Conservation (phyloP, 257 asterid species). For the Lavandula angustifolia region DNA sequence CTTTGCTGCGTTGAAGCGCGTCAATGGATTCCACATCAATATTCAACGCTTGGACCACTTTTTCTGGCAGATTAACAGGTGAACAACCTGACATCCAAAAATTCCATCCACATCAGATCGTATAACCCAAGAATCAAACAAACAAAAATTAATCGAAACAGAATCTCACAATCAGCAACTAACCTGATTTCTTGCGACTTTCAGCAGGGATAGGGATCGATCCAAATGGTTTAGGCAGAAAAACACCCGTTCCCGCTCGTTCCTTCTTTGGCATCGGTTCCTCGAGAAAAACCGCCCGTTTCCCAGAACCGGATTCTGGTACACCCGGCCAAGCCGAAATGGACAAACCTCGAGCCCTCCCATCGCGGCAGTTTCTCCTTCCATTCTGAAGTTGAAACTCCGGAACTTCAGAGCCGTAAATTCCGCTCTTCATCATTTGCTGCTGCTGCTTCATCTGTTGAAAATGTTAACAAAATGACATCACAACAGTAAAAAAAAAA, state of each 20-base stretch:
- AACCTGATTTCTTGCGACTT: slow-evolving; percentile 53
- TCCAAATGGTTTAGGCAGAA: slow-evolving; percentile 56
- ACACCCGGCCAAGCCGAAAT: slow-evolving; percentile 43
- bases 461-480: not conserved
- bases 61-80: slow-evolving; percentile 53
- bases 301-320: slow-evolving; percentile 40
- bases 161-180: slow-evolving; percentile 9
- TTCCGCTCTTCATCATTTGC: slow-evolving; percentile 37
- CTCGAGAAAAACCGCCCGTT: slow-evolving; percentile 49
- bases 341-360: slow-evolving; percentile 12
- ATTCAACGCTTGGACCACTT: slow-evolving; percentile 58
- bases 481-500: not conserved
- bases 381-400: slow-evolving; percentile 36
- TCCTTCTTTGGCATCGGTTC: slow-evolving; percentile 48
- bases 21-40: slow-evolving; percentile 40
- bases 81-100: slow-evolving; percentile 42
- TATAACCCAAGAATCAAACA: not conserved
- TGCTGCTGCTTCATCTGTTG: slow-evolving; percentile 36
- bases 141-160: not conserved
- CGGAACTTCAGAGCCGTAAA: slow-evolving; percentile 4
- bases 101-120: slow-evolving; percentile 9
- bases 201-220: slow-evolving; percentile 36
- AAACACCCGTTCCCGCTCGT: slow-evolving; percentile 83
- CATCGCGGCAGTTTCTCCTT: slow-evolving; percentile 32
- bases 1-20: slow-evolving; percentile 24